phyloP scores from a whole-genome alignment of 192 early-diverging fungal species.

The Rhizophagus clarus region DNA sequence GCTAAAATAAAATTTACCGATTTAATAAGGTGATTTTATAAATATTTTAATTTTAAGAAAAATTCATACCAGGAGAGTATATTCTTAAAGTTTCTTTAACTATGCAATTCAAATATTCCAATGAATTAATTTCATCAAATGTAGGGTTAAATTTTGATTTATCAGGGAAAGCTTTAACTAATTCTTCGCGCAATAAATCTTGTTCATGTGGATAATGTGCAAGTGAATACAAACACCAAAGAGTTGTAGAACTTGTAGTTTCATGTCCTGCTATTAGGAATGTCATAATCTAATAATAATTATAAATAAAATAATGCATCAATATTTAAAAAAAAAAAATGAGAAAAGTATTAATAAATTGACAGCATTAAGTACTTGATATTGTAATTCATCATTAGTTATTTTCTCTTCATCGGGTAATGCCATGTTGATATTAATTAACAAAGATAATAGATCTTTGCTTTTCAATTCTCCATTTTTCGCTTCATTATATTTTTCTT shows the following conservation, averaged over 20 bases:
- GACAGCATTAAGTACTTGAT: conserved; percentile 28
- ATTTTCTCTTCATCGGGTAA: conserved; percentile 40
- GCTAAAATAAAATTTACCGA: conserved; percentile 25
- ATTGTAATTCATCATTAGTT: conserved; percentile 46
- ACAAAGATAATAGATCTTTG: conserved; percentile 48
- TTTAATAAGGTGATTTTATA: too few relatives aligned
- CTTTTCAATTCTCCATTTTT: conserved; percentile 12
- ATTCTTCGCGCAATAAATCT: conserved; percentile 48
- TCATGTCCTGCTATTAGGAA: conserved; percentile 54
- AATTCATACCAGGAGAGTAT: conserved; percentile 43
- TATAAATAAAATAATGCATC: neutral
- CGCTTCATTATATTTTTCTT: conserved; percentile 36
- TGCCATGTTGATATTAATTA: conserved; percentile 47
- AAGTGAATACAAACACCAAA: conserved; percentile 55
- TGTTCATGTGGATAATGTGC: conserved; percentile 49
- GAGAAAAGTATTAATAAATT: neutral
- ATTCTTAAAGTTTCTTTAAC: conserved; percentile 54
- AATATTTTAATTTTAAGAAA: too few relatives aligned
- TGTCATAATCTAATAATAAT: conserved; percentile 12
- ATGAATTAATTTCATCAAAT: conserved; percentile 50
- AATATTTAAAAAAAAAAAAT: neutral
- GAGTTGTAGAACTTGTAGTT: conserved; percentile 51
- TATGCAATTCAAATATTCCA: conserved; percentile 55
- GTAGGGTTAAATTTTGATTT: conserved; percentile 32
- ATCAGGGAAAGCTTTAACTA: conserved; percentile 41